Conservation (phyloP, 305 asterid genomes). For the Solanum hybrid region DNA sequence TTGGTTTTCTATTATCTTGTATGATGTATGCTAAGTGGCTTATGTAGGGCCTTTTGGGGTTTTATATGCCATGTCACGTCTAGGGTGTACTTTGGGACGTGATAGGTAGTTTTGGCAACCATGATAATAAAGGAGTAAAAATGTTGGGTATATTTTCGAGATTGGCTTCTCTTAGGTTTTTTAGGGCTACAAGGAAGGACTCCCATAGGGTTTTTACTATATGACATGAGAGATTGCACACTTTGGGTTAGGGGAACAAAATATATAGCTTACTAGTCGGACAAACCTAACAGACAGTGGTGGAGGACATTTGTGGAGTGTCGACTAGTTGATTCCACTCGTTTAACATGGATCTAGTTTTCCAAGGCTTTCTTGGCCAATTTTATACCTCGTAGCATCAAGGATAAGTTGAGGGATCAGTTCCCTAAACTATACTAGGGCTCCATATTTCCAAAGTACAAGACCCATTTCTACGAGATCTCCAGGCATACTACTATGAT, state of each 20-base stretch:
- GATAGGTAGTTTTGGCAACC: neutral
- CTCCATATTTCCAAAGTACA: neutral
- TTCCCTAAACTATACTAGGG: neutral
- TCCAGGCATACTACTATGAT: neutral
- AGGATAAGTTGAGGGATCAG: neutral
- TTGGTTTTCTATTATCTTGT: neutral
- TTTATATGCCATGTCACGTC: neutral
- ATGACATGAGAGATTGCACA: neutral
- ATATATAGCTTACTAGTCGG: neutral
- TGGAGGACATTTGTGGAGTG: neutral
- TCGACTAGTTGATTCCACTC: neutral
- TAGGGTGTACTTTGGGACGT: neutral
- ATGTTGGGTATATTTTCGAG: neutral
- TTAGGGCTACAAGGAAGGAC: neutral
- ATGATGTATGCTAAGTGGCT: neutral
- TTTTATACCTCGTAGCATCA: neutral
- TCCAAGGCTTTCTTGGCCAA: neutral
- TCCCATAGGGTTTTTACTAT: neutral
- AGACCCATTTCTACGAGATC: neutral
- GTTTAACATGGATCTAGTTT: neutral
- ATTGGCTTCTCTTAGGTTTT: neutral
- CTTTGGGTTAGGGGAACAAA: neutral
- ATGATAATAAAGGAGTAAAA: neutral
- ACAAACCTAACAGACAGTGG: neutral
- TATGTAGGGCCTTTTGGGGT: neutral